phyloP scores from a whole-genome alignment of 345 rosid genomes.

The Aquilaria malaccensis region DNA sequence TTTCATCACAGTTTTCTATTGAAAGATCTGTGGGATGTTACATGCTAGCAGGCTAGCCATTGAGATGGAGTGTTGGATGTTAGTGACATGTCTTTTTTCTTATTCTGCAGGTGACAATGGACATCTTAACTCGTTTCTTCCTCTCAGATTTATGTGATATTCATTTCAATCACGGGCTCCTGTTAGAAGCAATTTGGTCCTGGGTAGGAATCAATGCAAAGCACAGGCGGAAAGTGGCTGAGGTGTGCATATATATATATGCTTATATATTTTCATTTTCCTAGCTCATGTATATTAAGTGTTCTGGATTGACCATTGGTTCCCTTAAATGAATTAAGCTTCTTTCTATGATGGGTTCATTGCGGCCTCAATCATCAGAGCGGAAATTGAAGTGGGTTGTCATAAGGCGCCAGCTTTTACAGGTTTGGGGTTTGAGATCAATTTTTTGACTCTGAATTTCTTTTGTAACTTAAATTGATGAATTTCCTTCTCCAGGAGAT shows the following conservation, averaged over 20 bases:
- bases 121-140: constrained; percentile 54
- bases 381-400: constrained; percentile 84
- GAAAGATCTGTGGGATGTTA: no score
- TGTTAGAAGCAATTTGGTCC: constrained; percentile 89
- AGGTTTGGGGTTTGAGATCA: constrained; percentile 41
- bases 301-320: constrained; percentile 21
- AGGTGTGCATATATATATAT: constrained; percentile 39
- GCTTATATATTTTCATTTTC: not conserved
- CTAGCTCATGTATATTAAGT: constrained; percentile 3
- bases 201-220: constrained; percentile 91
- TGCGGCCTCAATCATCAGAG: constrained; percentile 90
- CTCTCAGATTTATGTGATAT: constrained; percentile 61
- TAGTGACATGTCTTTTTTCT: not conserved
- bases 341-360: constrained; percentile 80
- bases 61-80: no score
- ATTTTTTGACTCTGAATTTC: no score
- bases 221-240: constrained; percentile 83
- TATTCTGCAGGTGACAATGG: constrained; percentile 57
- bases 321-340: constrained; percentile 44
- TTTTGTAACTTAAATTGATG: not conserved
- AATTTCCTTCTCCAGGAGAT: constrained; percentile 56
- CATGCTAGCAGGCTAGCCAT: no score
- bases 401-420: constrained; percentile 89
- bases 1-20: no score
- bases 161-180: constrained; percentile 88